Evolutionary conservation across 2,329 filamentous ascomycete genomes (phyloP), one percentile per base, ranked within the genome.

Genomic region (Cyclaneusma minus): DNA sequence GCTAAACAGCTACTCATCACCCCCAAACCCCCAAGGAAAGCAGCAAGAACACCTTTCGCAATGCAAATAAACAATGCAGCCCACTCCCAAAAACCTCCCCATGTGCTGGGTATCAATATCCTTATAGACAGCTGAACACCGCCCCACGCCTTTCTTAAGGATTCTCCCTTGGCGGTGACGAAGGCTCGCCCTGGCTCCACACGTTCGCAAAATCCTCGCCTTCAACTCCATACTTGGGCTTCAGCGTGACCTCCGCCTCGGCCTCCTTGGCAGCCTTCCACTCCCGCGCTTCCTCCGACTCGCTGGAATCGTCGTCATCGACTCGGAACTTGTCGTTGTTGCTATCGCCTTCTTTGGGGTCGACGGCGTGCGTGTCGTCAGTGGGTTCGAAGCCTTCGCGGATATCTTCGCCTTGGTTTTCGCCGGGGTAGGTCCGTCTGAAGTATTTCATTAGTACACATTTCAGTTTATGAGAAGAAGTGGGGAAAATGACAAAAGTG

Each of bases 331-430:
- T 28, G 14, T 30, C 29, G 14, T 54, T 49, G 13, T 50, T 48
- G 21, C 50, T 49, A 8, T 55, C 51, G n/a, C 45, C 52, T 4
- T 57, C 46, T 26, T 60, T 56, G 2, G 51, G 45, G 24, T 58
- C 50, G 22, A 55, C 49, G 7, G 49, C 43, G 29, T 57, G 50
- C 2, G 52, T 44, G 3, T 49, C 38, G 28, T 64, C 58, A 4
- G 56, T 35, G 9, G 48, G 64, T 27, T 67, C 60, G 39, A 62
- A 68, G 4, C 64, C 65, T 44, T 62, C 56, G 3, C 62, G 53
- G 10, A 68, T 59, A 28, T 58, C 58, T 37, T 67, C 62, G 10
- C 51, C 55, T 27, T 55, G 51, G 17, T 51, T 50, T 11, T 56
- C 46, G 16, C 55, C 51, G 0, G 53, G 52, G 34, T 60, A 67